Conservation (phyloP, 164 flowering plant species). For the Annona cherimola region DNA sequence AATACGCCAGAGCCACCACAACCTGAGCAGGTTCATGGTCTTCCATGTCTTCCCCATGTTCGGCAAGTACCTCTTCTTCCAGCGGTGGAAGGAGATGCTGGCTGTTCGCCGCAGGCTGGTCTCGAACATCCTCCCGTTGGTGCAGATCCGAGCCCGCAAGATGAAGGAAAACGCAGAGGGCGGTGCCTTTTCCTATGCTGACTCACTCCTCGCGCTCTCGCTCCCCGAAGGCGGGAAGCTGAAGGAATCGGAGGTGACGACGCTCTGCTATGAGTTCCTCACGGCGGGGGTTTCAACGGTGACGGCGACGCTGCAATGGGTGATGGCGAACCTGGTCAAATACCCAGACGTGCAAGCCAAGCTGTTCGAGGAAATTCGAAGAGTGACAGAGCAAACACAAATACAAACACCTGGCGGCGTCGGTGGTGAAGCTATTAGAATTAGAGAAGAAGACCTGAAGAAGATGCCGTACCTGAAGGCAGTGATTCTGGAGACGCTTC, state of each 20-base stretch:
- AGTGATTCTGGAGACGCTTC: conserved; percentile 4
- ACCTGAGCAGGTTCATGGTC: no score
- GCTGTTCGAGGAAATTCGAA: neutral
- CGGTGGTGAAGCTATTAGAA: neutral
- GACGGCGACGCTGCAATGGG: neutral
- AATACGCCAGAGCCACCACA: neutral
- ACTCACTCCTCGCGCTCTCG: neutral
- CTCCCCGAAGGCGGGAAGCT: neutral
- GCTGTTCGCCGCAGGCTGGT: no score
- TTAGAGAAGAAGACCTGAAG: neutral
- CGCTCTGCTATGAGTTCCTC: neutral
- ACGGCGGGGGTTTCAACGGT: neutral
- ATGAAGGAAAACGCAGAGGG: no score
- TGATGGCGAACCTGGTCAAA: neutral
- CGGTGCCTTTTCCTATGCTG: no score
- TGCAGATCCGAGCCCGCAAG: no score
- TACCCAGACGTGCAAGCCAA: conserved; percentile 2
- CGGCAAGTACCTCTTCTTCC: no score
- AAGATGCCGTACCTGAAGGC: conserved; percentile 7
- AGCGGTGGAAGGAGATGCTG: no score
- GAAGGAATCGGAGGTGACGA: neutral
- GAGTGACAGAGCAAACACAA: neutral
- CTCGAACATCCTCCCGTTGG: no score
- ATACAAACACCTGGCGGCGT: no score
- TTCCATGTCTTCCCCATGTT: no score